These are phyloP conservation scores for Synchytrium microbalum DNA, from an alignment of 371 early-diverging fungal genomes.

Conservation along the genomic window DNA sequence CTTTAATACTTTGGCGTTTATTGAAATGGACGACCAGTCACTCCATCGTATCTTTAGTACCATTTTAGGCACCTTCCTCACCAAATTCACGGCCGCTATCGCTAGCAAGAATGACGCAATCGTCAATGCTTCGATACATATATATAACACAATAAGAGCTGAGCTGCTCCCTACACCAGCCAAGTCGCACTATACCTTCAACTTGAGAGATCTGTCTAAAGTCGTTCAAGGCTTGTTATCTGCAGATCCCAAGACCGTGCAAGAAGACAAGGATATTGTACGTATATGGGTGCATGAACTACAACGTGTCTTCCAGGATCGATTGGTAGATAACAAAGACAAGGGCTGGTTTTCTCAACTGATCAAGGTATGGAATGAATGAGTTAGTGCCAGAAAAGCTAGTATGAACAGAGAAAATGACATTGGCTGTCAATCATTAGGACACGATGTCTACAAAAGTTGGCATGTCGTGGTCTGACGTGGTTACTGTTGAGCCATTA, in stretches of 20 bases:
- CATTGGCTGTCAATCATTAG: not conserved
- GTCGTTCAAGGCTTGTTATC: constrained; percentile 46
- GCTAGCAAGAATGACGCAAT: constrained; percentile 24
- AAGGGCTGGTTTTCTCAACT: constrained; percentile 43
- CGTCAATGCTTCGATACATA: constrained; percentile 37
- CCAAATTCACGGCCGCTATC: constrained; percentile 36
- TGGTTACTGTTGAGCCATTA: constrained; percentile 41
- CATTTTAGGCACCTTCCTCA: constrained; percentile 38
- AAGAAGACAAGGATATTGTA: constrained; percentile 36
- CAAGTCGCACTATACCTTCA: constrained; percentile 56
- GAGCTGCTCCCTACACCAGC: constrained; percentile 51
- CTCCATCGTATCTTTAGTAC: constrained; percentile 43
- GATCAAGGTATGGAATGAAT: constrained; percentile 18
- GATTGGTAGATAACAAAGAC: constrained; percentile 45
- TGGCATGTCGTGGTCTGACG: constrained; percentile 35
- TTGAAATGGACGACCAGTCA: constrained; percentile 47
- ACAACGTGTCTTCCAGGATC: constrained; percentile 48
- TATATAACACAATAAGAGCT: constrained; percentile 49
- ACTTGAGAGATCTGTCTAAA: constrained; percentile 50
- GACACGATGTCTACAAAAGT: constrained; percentile 29
- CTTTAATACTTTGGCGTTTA: constrained; percentile 44
- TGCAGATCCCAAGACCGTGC: constrained; percentile 40
- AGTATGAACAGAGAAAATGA: too few relatives aligned
- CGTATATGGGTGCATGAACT: constrained; percentile 51
- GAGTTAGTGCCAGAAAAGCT: not conserved